Evolutionary conservation across 768 basidiomycete genomes (phyloP).

Genomic region (Podaxis pistillaris): DNA sequence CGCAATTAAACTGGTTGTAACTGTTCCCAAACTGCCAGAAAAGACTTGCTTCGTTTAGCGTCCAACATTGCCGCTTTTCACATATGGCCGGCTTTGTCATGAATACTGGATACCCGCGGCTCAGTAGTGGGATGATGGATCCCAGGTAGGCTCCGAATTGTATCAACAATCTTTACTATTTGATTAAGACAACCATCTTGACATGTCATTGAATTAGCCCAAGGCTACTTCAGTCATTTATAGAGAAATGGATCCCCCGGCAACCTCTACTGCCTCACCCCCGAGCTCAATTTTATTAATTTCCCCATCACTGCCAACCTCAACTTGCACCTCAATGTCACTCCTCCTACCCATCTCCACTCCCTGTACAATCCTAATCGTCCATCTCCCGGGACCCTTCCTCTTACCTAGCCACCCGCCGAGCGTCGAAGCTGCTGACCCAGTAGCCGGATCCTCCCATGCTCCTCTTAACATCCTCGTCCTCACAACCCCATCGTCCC

Average conservation of each 20-base stretch:
- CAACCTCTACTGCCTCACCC: constrained; percentile 39
- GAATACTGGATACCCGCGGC: no score
- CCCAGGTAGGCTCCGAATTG: no score
- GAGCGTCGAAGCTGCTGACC: constrained; percentile 43
- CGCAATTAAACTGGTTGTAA: constrained; percentile 24
- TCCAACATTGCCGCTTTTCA: constrained; percentile 1
- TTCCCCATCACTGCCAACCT: constrained; percentile 27
- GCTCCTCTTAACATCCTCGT: constrained; percentile 41
- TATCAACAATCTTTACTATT: no score
- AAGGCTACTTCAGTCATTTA: background rate
- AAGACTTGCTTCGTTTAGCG: background rate
- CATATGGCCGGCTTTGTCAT: background rate
- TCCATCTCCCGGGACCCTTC: constrained; percentile 35
- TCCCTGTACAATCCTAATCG: constrained; percentile 38
- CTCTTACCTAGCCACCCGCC: constrained; percentile 36
- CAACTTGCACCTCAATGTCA: constrained; percentile 38
- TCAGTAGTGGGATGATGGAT: no score
- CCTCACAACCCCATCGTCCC: constrained; percentile 32
- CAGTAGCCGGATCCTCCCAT: constrained; percentile 46
- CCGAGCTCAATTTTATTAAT: constrained; percentile 34
- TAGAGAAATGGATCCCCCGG: constrained; percentile 30
- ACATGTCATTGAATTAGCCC: background rate
- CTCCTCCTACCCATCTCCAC: constrained; percentile 46
- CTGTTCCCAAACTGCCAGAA: constrained; percentile 1
- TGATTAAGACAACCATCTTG: background rate